Evolutionary conservation across 2,329 filamentous ascomycete genomes (phyloP).

Genomic region (Xylaria sp.): DNA sequence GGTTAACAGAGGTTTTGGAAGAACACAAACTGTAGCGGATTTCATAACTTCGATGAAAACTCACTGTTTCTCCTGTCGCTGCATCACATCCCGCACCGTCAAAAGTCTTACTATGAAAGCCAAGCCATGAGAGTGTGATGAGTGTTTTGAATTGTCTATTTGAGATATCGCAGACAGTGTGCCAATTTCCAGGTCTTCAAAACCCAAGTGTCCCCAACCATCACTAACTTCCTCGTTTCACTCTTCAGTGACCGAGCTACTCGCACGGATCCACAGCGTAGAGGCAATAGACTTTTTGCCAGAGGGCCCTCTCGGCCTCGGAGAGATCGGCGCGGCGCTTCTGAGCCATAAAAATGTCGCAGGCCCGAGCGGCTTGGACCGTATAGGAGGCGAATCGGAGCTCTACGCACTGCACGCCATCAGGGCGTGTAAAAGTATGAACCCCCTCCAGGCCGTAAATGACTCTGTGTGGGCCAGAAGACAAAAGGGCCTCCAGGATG

Average conservation of each 20-base stretch:
- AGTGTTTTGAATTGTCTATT: no score
- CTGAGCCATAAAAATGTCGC: slow-evolving; percentile 17
- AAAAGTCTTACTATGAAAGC: not conserved
- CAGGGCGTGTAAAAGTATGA: not conserved
- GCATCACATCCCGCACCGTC: not conserved
- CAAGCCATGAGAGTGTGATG: not conserved
- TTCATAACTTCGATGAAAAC: no score
- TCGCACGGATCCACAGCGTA: slow-evolving; percentile 28
- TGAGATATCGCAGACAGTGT: no score
- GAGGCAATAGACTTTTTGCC: slow-evolving; percentile 14
- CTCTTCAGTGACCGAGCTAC: not conserved
- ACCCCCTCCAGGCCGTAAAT: slow-evolving; percentile 22
- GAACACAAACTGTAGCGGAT: no score
- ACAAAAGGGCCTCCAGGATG: not conserved
- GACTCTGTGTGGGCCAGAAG: not conserved
- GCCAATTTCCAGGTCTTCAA: not conserved
- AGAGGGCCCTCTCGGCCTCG: slow-evolving; percentile 7
- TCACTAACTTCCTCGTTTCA: not conserved
- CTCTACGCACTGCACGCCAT: slow-evolving; percentile 15
- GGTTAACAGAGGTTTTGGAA: no score
- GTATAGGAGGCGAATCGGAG: slow-evolving; percentile 31
- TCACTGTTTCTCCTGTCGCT: no score
- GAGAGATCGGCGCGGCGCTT: not conserved
- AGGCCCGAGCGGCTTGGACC: slow-evolving; percentile 27
- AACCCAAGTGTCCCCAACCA: not conserved